Base-by-base conservation (phyloP, 2,329 filamentous ascomycete species). In the Canariomyces notabilis region DNA sequence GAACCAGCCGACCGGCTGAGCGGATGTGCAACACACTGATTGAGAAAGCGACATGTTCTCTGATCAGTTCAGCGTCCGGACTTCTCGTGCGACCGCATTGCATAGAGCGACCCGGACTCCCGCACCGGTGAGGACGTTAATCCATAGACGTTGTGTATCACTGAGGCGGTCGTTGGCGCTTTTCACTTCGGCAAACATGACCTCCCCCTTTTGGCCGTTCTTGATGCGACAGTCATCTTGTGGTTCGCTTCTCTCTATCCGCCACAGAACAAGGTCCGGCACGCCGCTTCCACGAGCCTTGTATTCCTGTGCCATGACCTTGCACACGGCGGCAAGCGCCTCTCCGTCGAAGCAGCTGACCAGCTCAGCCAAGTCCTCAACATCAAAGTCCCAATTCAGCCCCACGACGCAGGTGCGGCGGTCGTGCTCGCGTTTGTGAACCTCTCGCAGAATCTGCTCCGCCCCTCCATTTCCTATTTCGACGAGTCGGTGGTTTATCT, bases 261-360 rank as follows among this genome's bases (percentile, higher is more conserved):
- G 79, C 93, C 93, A 98, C 2, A 98, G 75, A 53, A 98, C 86
- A 52, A 98, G 69, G 72, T 98, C 93, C 3, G 93, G 93, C 50
- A 98, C 83, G 0, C 93, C 93, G 14, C 89, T 86, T 4, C 87
- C 88, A 40, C 93, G 73, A 57, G 88, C 83, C 53, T 82, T 80
- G 67, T 98, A 98, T 64, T 98, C 93, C 67, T 98, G 90, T 33
- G 89, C 90, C 76, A 97, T 82, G 33, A 97, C 89, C 66, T 91
- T 93, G 69, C 93, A 96, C 22, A 97, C 76, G 0, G 82, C 82
- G 5, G 87, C 87, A 49, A 98, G 71, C 1, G 87, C 89, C 51
- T 82, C 79, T n/a, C 87, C 84, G 22, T 82, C 75, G 61, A 95
- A 95, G 67, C 87, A 91, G 19, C 68, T 61, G 5, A 83, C 83